Percentiles rank a stretch among this genome's conserved stretches.
Conservation (phyloP, 106 monocot species). For the Platanthera zijinensis region DNA sequence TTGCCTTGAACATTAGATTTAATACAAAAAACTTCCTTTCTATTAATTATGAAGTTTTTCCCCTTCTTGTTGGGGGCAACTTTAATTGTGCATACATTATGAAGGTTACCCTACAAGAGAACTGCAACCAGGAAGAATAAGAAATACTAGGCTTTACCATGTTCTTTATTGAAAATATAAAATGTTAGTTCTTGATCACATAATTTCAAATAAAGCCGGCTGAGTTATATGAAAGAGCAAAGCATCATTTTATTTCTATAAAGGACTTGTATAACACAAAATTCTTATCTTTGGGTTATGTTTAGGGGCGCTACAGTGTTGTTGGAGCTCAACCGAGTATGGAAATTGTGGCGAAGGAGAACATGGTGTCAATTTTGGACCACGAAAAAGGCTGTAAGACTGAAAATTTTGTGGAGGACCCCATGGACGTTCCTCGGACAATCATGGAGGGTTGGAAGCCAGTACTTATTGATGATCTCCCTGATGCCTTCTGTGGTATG, state of each 20-base stretch:
- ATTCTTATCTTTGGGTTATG: neutral
- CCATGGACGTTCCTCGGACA: constrained; percentile 57
- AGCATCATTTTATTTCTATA: neutral
- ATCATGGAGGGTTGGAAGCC: constrained; percentile 80
- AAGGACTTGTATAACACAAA: neutral
- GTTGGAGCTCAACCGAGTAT: constrained; percentile 86
- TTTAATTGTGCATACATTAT: neutral
- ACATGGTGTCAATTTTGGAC: constrained; percentile 70
- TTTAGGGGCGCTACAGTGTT: constrained; percentile 76
- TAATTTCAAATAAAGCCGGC: neutral
- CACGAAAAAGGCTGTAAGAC: constrained; percentile 51
- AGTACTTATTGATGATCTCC: constrained; percentile 53
- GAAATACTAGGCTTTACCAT: neutral
- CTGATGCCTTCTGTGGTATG: constrained; percentile 74
- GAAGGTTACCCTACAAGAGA: neutral
- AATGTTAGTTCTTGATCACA: neutral
- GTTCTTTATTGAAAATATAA: neutral
- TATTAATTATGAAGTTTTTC: neutral
- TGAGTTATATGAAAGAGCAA: neutral
- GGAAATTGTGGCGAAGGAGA: constrained; percentile 84
- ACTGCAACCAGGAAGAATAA: neutral
- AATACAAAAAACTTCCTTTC: neutral
- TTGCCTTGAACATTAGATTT: neutral
- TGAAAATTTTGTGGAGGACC: constrained; percentile 59
- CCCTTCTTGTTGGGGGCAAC: neutral